Percentiles rank a stretch among this genome's conserved stretches.
Evolutionary conservation across 495 filamentous ascomycete genomes (phyloP).

Genomic region (Platismatia glauca): DNA sequence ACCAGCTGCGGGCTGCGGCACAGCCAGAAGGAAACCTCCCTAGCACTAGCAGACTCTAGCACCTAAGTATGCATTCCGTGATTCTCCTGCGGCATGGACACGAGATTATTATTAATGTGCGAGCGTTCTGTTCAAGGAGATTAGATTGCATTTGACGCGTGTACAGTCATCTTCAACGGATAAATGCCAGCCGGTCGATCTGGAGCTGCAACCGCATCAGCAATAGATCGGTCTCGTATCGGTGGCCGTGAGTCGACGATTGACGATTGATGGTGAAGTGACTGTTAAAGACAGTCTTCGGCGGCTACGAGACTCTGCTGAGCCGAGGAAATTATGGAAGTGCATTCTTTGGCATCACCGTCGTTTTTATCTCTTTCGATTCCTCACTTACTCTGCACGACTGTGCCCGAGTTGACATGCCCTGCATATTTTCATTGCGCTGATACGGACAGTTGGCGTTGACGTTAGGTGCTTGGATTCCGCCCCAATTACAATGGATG

Average conservation of each 20-base stretch:
- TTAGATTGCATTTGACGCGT: background rate
- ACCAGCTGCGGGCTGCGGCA: background rate
- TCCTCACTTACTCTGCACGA: background rate
- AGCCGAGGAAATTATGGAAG: background rate
- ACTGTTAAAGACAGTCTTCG: too few species aligned
- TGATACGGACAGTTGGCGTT: background rate
- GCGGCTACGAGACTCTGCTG: background rate
- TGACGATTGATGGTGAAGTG: too few species aligned
- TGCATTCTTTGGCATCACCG: background rate
- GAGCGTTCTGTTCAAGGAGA: background rate
- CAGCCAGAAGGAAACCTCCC: background rate
- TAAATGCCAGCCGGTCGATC: too few species aligned
- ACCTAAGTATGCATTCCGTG: background rate
- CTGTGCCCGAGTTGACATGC: background rate
- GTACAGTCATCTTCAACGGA: too few species aligned
- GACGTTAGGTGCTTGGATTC: background rate
- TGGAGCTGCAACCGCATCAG: too few species aligned
- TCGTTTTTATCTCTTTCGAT: background rate
- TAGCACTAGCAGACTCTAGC: too few species aligned
- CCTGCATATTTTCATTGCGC: background rate
- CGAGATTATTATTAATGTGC: background rate
- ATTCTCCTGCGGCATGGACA: background rate
- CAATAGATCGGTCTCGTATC: too few species aligned
- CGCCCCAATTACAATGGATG: background rate
- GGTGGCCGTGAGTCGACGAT: too few species aligned